Evolutionary conservation across 2,329 filamentous ascomycete species (phyloP).

Genomic region (Cladophialophora psammophila): DNA sequence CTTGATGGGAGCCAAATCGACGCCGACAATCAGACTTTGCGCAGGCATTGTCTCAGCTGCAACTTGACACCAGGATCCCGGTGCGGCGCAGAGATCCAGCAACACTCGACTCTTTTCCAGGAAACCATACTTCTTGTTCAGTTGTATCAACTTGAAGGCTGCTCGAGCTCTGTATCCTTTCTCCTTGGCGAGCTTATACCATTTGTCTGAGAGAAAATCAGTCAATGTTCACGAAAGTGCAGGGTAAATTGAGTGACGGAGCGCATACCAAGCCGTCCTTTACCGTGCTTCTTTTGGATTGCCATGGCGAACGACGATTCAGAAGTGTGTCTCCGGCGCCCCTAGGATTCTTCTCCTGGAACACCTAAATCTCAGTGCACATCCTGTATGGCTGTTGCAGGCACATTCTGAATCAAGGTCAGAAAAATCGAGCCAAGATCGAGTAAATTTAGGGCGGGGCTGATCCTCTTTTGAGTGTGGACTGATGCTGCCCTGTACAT

Average conservation of each 20-base stretch:
- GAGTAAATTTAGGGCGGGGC: background rate
- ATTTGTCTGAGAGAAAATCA: slow-evolving; percentile 76
- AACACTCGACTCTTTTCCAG: slow-evolving; percentile 95
- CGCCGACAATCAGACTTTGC: slow-evolving; percentile 88
- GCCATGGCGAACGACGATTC: slow-evolving; percentile 67
- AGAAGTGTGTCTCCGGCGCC: background rate
- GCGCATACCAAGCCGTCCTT: slow-evolving; percentile 25
- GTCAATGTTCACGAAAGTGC: background rate
- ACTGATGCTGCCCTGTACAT: too few relatives aligned
- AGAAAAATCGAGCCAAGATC: slow-evolving; percentile 2
- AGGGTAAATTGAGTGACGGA: slow-evolving; percentile 16
- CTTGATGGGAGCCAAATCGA: slow-evolving; percentile 95
- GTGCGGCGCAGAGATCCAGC: slow-evolving; percentile 95
- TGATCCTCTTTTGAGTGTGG: background rate
- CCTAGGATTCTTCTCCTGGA: background rate
- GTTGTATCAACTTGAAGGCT: slow-evolving; percentile 95
- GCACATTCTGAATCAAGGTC: background rate
- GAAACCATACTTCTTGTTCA: slow-evolving; percentile 99
- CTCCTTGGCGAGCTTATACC: slow-evolving; percentile 98
- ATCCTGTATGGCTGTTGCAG: background rate
- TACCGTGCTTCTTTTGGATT: slow-evolving; percentile 84
- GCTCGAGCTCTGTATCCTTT: slow-evolving; percentile 96
- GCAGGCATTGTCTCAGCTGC: slow-evolving; percentile 93
- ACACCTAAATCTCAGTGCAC: background rate
- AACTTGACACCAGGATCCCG: slow-evolving; percentile 97